Percentiles rank a stretch among this genome's conserved stretches.
phyloP scores from a whole-genome alignment of 768 basidiomycete species.

The Galerina sulciceps region DNA sequence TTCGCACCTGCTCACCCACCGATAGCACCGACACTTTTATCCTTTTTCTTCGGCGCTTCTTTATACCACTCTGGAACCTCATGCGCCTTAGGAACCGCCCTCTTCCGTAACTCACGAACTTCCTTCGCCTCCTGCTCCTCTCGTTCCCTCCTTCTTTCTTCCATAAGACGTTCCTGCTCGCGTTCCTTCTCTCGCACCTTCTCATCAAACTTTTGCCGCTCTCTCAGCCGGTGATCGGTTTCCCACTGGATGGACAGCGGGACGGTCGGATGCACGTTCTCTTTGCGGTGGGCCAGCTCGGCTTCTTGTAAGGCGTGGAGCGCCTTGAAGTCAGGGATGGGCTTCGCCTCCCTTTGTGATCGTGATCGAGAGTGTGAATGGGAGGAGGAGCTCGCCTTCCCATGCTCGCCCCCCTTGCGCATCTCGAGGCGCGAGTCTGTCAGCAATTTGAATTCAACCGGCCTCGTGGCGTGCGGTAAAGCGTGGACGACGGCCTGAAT shows the following conservation, averaged over 20 bases:
- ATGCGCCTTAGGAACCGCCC: slow-evolving; percentile 69
- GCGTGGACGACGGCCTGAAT: slow-evolving; percentile 13
- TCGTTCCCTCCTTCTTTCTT: slow-evolving; percentile 48
- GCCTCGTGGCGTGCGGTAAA: slow-evolving; percentile 43
- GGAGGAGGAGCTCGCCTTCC: slow-evolving; percentile 25
- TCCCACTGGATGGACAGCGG: slow-evolving; percentile 51
- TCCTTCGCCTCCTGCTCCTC: slow-evolving; percentile 64
- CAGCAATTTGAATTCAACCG: slow-evolving; percentile 57
- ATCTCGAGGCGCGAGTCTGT: slow-evolving; percentile 52
- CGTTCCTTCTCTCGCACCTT: slow-evolving; percentile 58
- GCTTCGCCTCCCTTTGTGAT: slow-evolving; percentile 21
- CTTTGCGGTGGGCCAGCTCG: slow-evolving; percentile 45
- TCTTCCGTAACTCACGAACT: slow-evolving; percentile 63
- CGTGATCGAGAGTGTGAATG: slow-evolving; percentile 14
- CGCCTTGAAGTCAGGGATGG: slow-evolving; percentile 58
- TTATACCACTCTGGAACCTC: slow-evolving; percentile 81
- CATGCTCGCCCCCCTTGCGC: slow-evolving; percentile 41
- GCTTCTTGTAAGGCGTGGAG: slow-evolving; percentile 56
- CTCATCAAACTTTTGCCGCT: slow-evolving; percentile 67
- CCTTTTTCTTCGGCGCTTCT: slow-evolving; percentile 58
- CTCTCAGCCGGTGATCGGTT: slow-evolving; percentile 61
- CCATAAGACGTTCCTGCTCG: slow-evolving; percentile 50
- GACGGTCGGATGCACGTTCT: slow-evolving; percentile 49
- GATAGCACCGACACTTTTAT: slow-evolving; percentile 6
- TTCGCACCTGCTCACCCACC: background rate